Base-by-base conservation (phyloP, 306 rosid species). In the Gillenia trifoliata region DNA sequence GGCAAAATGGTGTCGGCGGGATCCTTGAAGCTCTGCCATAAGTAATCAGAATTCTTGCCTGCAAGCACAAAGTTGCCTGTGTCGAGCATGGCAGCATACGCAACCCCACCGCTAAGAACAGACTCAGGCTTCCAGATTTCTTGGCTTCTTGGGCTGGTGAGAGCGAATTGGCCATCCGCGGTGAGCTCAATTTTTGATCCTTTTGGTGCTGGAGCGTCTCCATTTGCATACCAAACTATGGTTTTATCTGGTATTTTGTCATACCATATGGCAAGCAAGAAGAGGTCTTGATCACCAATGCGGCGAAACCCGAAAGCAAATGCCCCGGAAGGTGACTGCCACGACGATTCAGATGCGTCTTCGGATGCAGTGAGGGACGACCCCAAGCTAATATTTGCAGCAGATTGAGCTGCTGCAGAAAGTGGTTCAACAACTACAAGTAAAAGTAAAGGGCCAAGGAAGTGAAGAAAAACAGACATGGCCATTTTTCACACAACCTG, bases 11-110 rank as follows among this genome's bases (percentile, higher is more conserved):
- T 79, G 49, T 82, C 81, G 3, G 67, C 66, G 2, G 65, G 79
- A 6, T 73, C 60, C 22, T 77, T 57, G 73, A 82, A 77, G 33
- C 85, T 82, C 71, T 82, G 70, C 85, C 85, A 82, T 11, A 77
- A 45, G 10, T 16, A 33, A 11, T 34, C 66, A 15, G 62, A 65
- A 11, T 70, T 47, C 19, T 34, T 19, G 11, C 34, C 38, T n/a
- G 54, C 62, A 56, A 80, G 68, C 36, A 66, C 68, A 50, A 78
- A 78, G 70, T 83, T 83, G 1, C 86, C 83, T 3, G 63, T 73
- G 31, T 81, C 70, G 3, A 29, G 63, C 43, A 81, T 67, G 23
- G 56, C 41, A 17, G 78, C 75, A 49, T 62, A 66, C 23, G 59
- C 47, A 15, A 60, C 64, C 13, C 30, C 40, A 29, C 36, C 47